A percentile compares a stretch with the other conserved stretches of the same genome.
phyloP scores from a whole-genome alignment of 2,329 filamentous ascomycete genomes.

The Xylaria digitata region DNA sequence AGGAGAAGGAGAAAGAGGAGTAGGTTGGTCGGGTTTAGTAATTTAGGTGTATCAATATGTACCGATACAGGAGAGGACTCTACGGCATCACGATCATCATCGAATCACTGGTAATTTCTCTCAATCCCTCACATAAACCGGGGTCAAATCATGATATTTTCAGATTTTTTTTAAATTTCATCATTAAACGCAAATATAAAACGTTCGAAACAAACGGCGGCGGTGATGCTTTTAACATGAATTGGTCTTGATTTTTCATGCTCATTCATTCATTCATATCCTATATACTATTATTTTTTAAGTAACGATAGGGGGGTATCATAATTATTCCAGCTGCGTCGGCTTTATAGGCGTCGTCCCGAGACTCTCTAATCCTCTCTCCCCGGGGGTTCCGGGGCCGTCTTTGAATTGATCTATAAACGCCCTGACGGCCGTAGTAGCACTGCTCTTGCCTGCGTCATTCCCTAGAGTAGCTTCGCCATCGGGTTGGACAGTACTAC shows the following conservation, averaged over 20 bases:
- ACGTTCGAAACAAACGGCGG: conserved; percentile 13
- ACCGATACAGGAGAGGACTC: conserved; percentile 32
- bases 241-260: too few species aligned
- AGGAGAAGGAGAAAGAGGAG: not conserved
- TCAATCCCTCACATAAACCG: conserved; percentile 17
- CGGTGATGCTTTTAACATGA: too few species aligned
- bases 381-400: conserved; percentile 42
- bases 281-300: not conserved
- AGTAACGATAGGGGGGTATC: conserved; percentile 38
- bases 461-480: conserved; percentile 16
- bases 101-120: conserved; percentile 24
- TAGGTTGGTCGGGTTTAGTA: conserved; percentile 14
- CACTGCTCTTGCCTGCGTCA: conserved; percentile 17
- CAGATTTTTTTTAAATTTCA: conserved; percentile 17
- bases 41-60: conserved; percentile 40
- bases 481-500: not conserved
- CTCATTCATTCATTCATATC: not conserved
- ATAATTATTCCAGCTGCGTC: conserved; percentile 50
- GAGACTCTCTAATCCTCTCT: conserved; percentile 61
- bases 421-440: conserved; percentile 45
- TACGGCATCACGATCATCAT: conserved; percentile 16
- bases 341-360: conserved; percentile 57
- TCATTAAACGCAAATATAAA: conserved; percentile 21
- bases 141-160: conserved; percentile 36
- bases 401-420: conserved; percentile 45